Percentiles rank a stretch among this genome's conserved stretches.
Conservation (phyloP, 163 green algal species). For the Smithsoniella earleae region DNA sequence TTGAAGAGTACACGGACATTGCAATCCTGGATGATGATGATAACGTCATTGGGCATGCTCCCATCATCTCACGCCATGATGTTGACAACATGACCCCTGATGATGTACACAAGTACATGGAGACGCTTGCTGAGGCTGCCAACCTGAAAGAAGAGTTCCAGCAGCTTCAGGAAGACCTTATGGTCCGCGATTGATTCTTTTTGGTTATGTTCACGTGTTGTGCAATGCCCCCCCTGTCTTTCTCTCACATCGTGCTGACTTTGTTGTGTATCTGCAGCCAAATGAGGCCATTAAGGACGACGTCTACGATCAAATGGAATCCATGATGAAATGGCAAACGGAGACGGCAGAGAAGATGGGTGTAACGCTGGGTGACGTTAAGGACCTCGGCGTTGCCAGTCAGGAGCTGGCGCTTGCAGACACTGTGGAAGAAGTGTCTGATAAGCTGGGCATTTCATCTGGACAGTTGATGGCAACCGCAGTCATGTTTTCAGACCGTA, state of each 20-base stretch:
- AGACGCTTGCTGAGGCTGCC: slow-evolving; percentile 5
- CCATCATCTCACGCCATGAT: slow-evolving; percentile 13
- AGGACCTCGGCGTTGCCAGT: not conserved
- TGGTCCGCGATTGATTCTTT: not conserved
- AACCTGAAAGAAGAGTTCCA: slow-evolving; percentile 19
- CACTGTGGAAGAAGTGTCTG: not conserved
- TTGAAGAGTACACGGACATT: slow-evolving; percentile 1
- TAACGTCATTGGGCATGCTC: not conserved
- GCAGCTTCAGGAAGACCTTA: slow-evolving; percentile 11
- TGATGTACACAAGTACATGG: slow-evolving; percentile 22
- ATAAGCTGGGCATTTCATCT: not conserved
- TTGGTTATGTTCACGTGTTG: not conserved
- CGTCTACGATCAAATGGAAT: not conserved
- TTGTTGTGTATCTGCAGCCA: not conserved
- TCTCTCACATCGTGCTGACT: not conserved
- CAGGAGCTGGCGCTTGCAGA: slow-evolving; percentile 15
- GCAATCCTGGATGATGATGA: slow-evolving; percentile 24
- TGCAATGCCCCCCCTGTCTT: not conserved
- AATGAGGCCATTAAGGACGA: slow-evolving; percentile 1
- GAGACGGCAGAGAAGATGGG: not conserved
- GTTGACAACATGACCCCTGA: not conserved
- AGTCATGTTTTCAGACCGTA: not conserved
- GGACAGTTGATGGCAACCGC: not conserved
- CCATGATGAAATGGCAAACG: slow-evolving; percentile 6
- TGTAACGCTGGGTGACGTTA: slow-evolving; percentile 6